Conservation (phyloP, 805 yeast genomes). For the Yarrowia osloensis region DNA sequence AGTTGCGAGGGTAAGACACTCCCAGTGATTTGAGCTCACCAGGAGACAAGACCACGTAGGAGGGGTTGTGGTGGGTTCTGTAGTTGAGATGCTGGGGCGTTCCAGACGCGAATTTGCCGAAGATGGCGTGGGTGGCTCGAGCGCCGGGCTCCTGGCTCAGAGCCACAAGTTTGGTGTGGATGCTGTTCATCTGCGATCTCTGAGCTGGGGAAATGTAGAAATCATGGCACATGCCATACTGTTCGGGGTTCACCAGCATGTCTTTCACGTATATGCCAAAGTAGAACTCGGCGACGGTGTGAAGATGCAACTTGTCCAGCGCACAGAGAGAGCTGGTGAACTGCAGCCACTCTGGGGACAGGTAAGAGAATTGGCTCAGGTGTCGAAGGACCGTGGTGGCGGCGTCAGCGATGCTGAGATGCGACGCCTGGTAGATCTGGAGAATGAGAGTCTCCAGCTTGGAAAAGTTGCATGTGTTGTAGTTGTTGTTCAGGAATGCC, state of each 20-base stretch:
- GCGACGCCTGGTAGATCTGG: conserved; percentile 11
- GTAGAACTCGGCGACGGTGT: conserved; percentile 3
- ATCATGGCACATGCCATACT: conserved; percentile 25
- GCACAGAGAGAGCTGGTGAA: conserved; percentile 3
- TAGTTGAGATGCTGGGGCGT: conserved; percentile 1
- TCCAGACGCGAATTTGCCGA: not conserved
- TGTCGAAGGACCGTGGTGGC: conserved; percentile 4
- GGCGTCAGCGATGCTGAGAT: not conserved
- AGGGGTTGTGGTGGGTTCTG: not conserved
- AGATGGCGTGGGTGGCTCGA: not conserved
- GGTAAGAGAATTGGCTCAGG: conserved; percentile 8
- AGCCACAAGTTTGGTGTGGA: conserved; percentile 3
- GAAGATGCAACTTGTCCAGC: not conserved
- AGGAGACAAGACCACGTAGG: conserved; percentile 23
- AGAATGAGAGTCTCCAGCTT: conserved; percentile 26
- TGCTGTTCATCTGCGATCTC: conserved; percentile 1
- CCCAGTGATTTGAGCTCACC: conserved; percentile 13
- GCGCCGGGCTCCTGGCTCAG: not conserved
- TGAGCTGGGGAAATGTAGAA: conserved; percentile 20
- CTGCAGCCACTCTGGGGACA: not conserved
- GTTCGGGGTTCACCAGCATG: conserved; percentile 25
- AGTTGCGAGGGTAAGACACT: not conserved
- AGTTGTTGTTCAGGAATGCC: conserved; percentile 8
- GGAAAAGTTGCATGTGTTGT: conserved; percentile 8
- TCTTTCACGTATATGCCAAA: conserved; percentile 7